Conservation (phyloP, 345 rosid species). For the Adansonia digitata region DNA sequence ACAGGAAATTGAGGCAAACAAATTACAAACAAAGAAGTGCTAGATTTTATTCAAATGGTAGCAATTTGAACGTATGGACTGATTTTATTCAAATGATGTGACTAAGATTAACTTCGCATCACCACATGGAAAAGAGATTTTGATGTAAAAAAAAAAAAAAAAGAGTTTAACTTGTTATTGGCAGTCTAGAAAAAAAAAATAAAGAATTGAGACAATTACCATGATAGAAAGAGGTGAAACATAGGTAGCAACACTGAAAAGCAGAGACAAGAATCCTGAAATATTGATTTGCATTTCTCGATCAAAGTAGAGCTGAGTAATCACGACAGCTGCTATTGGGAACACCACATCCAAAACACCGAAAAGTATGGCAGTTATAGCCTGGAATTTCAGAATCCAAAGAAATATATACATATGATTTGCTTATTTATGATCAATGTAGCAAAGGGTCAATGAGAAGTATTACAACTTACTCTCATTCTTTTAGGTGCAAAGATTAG, state of each 20-base stretch:
- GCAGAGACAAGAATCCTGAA: conserved; percentile 51
- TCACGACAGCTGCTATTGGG: conserved; percentile 37
- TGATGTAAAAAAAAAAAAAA: no score
- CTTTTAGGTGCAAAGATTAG: conserved; percentile 51
- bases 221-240: conserved; percentile 81
- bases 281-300: conserved; percentile 40
- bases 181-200: neutral
- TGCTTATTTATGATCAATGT: neutral
- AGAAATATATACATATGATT: neutral
- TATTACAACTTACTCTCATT: conserved; percentile 36
- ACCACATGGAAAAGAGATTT: no score
- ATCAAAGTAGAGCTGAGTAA: conserved; percentile 34
- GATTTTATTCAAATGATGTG: no score
- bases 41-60: no score
- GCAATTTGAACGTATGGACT: no score
- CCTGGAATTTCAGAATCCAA: conserved; percentile 17
- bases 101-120: no score
- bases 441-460: neutral
- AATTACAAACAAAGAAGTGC: neutral
- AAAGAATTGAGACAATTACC: conserved; percentile 28
- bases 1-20: no score
- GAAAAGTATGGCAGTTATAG: conserved; percentile 34
- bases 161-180: no score
- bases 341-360: conserved; percentile 50
- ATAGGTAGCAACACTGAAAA: conserved; percentile 56